Evolutionary conservation across 768 basidiomycete genomes (phyloP).

Genomic region (Sporobolomyces pararoseus): DNA sequence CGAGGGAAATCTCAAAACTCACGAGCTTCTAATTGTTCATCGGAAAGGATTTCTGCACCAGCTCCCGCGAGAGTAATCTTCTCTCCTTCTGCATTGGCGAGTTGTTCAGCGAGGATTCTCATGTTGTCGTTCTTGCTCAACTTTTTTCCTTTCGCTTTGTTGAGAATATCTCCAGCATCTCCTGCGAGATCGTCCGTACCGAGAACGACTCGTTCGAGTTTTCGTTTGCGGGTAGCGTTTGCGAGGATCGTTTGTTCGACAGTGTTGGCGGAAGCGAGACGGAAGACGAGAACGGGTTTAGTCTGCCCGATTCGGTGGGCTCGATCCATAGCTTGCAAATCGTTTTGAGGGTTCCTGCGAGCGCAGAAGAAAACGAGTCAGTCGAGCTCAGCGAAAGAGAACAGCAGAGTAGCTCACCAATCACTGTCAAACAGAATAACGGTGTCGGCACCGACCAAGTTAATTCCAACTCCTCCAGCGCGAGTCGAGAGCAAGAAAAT

Average conservation of each 20-base stretch:
- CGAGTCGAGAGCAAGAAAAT: constrained; percentile 77
- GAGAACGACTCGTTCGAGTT: constrained; percentile 91
- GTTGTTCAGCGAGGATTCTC: constrained; percentile 72
- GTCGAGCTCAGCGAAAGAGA: constrained; percentile 17
- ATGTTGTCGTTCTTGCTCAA: constrained; percentile 48
- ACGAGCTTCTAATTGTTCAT: constrained; percentile 72
- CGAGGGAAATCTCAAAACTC: constrained; percentile 46
- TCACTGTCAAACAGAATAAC: constrained; percentile 93
- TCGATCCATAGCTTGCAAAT: constrained; percentile 82
- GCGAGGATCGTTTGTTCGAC: constrained; percentile 90
- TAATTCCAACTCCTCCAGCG: constrained; percentile 75
- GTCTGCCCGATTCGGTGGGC: constrained; percentile 96
- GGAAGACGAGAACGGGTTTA: constrained; percentile 80
- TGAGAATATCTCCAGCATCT: constrained; percentile 19
- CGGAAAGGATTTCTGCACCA: constrained; percentile 71
- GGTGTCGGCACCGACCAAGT: constrained; percentile 76
- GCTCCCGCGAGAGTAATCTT: constrained; percentile 79
- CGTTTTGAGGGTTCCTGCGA: constrained; percentile 84
- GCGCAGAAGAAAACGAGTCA: constrained; percentile 34
- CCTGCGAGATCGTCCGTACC: constrained; percentile 59
- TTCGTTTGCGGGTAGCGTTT: constrained; percentile 56
- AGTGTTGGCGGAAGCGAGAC: constrained; percentile 79
- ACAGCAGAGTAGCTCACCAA: constrained; percentile 55
- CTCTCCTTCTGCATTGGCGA: constrained; percentile 78
- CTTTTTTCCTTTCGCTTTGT: constrained; percentile 30